phyloP scores from a whole-genome alignment of 2,329 filamentous ascomycete species.

The Colletotrichum spaethianum region DNA sequence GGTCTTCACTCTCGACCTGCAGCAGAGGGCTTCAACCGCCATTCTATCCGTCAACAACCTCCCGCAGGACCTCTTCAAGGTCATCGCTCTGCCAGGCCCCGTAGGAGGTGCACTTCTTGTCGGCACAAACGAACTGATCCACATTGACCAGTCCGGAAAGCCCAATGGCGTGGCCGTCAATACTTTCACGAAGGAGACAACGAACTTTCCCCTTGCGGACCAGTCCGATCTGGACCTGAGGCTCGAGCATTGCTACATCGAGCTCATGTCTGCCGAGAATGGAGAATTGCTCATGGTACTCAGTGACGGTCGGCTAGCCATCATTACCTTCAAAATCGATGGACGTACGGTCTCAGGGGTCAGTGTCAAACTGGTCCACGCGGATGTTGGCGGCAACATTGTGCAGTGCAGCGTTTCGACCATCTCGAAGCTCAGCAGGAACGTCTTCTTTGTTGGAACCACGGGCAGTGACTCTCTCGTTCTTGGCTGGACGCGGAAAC shows the following conservation, averaged over 20 bases:
- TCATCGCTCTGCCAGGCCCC: conserved; percentile 86
- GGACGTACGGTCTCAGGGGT: conserved; percentile 93
- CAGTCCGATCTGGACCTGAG: conserved; percentile 85
- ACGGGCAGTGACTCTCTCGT: conserved; percentile 86
- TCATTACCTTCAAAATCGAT: conserved; percentile 88
- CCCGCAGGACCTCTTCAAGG: conserved; percentile 87
- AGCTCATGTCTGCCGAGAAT: conserved; percentile 80
- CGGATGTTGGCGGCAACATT: conserved; percentile 74
- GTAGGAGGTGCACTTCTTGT: conserved; percentile 91
- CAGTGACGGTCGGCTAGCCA: conserved; percentile 79
- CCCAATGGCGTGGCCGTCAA: conserved; percentile 94
- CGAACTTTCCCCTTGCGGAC: conserved; percentile 87
- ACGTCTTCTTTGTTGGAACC: conserved; percentile 86
- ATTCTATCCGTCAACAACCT: conserved; percentile 88
- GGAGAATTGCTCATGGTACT: conserved; percentile 90
- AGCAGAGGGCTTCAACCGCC: conserved; percentile 92
- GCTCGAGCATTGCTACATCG: conserved; percentile 85
- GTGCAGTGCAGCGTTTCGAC: conserved; percentile 77
- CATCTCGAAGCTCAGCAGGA: conserved; percentile 76
- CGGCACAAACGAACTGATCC: conserved; percentile 91
- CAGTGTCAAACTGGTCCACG: conserved; percentile 75
- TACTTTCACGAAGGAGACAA: conserved; percentile 85
- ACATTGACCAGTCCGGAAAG: conserved; percentile 96
- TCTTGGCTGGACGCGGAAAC: conserved; percentile 82
- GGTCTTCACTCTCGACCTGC: conserved; percentile 94